Base-by-base conservation (phyloP, 2,329 filamentous ascomycete genomes). In the Penicillium thymicola region DNA sequence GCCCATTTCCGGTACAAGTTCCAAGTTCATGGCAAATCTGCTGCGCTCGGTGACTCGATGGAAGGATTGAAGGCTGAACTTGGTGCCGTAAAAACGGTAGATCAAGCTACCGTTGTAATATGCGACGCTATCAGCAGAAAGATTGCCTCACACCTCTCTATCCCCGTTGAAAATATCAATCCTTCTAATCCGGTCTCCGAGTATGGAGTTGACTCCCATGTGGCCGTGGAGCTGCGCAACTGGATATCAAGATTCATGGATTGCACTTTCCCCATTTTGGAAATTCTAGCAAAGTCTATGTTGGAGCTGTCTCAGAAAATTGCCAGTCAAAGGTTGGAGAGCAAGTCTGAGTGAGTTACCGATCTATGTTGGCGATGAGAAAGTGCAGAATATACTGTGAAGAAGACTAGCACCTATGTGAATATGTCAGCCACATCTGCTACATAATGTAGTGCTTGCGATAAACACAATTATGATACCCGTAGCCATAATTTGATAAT, bases 171-270 rank as follows among this genome's bases (percentile, higher is more conserved):
- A 14, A 65, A 55, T 6, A 67, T 69, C 28, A 47, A 59, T 34
- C 59, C 59, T 14, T 42, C 47, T 2, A 68, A 66, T 56, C 62
- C 70, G 2, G 64, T 73, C 1, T 67, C 69, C 1, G 67, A 70
- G 9, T 75, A 72, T 37, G 75, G 76, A 0, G 70, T 77, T 23
- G 76, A 78, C 59, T 77, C 75, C 4, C 70, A 79, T 5, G 72
- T 80, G 25, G 78, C 77, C 0, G 72, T 80, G 1, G 78, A 81
- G 58, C 41, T 80, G 34, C 58, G 77, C 1, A 77, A 75, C 34
- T 79, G 76, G 76, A 61, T 79, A 5, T 61, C 65, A 14, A 67
- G 70, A 42, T 70, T 69, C 9, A 71, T 74, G 52, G 67, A 67
- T 0, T 71, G 70, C 2, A 59, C 57, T 5, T 54, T 67, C 9